Evolutionary conservation across 1,284 basidiomycete species (phyloP).

Genomic region (Jaminaea rosea): DNA sequence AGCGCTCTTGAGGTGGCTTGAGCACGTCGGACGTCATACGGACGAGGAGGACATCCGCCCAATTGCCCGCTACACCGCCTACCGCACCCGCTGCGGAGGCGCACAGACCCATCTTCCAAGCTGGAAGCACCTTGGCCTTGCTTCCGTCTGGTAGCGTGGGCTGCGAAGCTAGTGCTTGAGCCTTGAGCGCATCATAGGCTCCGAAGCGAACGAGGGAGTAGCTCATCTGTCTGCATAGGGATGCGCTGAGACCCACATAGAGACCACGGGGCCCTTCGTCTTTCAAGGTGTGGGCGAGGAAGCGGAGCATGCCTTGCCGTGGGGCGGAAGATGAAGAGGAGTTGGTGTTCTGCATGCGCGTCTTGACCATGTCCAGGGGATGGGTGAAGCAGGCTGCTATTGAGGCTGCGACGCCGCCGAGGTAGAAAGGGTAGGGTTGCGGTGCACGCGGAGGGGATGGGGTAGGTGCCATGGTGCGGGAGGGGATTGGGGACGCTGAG

Average conservation of each 20-base stretch:
- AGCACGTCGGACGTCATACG: conserved; percentile 49
- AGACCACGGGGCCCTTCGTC: conserved; percentile 29
- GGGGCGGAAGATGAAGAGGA: no score
- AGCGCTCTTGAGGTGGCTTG: conserved; percentile 32
- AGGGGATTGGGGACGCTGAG: no score
- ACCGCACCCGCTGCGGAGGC: conserved; percentile 36
- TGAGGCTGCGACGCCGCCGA: conserved; percentile 40
- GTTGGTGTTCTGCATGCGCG: conserved; percentile 46
- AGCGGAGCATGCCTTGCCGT: conserved; percentile 24
- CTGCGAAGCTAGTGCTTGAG: conserved; percentile 7
- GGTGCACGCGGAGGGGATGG: no score
- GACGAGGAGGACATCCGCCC: conserved; percentile 51
- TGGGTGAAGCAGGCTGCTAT: conserved; percentile 45
- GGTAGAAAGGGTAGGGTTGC: conserved; percentile 36
- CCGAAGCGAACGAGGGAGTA: conserved; percentile 41
- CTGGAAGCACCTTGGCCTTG: conserved; percentile 12
- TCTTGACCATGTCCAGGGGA: conserved; percentile 46
- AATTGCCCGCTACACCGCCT: conserved; percentile 40
- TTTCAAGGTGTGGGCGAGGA: conserved; percentile 25
- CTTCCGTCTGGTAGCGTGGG: conserved; percentile 8
- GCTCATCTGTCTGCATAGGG: conserved; percentile 42
- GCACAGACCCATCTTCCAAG: conserved; percentile 26
- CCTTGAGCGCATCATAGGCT: conserved; percentile 41
- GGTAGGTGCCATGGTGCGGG: no score
- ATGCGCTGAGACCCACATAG: conserved; percentile 40